phyloP scores from a whole-genome alignment of 345 rosid genomes.

The Mallotus nudiflorus region DNA sequence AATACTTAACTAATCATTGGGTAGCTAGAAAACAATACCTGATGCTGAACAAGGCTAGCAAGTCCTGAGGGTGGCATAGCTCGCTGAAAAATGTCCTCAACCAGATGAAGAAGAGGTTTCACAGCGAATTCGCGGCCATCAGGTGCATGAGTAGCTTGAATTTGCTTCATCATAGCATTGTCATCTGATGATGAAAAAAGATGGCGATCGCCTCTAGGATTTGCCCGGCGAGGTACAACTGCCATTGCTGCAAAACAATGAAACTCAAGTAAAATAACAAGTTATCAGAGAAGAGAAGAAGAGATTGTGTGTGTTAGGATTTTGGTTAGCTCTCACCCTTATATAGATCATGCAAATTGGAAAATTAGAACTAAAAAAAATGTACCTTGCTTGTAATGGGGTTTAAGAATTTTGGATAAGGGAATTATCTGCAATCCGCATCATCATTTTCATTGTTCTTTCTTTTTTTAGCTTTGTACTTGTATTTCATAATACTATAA shows the following conservation, averaged over 20 bases:
- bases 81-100: conserved; percentile 50
- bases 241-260: conserved; percentile 10
- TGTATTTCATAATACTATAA: background rate
- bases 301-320: conserved; percentile 9
- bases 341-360: conserved; percentile 24
- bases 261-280: background rate
- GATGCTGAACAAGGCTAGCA: conserved; percentile 12
- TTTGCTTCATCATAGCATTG: conserved; percentile 51
- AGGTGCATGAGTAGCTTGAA: conserved; percentile 59
- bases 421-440: background rate
- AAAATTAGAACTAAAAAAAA: conserved; percentile 13
- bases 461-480: conserved; percentile 15
- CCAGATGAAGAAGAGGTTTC: conserved; percentile 42
- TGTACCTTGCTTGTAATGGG: conserved; percentile 51
- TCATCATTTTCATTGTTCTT: background rate
- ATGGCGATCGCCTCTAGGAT: conserved; percentile 6
- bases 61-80: conserved; percentile 25
- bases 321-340: conserved; percentile 13
- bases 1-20: too few species aligned
- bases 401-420: conserved; percentile 32
- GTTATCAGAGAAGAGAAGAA: background rate
- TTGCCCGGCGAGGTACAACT: conserved; percentile 8
- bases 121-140: conserved; percentile 48
- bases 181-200: conserved; percentile 55
- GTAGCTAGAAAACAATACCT: conserved; percentile 17